Evolutionary conservation across 2,329 filamentous ascomycete species (phyloP), one percentile per base, ranked within the genome.

Genomic region (Clarireedia homoeocarpa): DNA sequence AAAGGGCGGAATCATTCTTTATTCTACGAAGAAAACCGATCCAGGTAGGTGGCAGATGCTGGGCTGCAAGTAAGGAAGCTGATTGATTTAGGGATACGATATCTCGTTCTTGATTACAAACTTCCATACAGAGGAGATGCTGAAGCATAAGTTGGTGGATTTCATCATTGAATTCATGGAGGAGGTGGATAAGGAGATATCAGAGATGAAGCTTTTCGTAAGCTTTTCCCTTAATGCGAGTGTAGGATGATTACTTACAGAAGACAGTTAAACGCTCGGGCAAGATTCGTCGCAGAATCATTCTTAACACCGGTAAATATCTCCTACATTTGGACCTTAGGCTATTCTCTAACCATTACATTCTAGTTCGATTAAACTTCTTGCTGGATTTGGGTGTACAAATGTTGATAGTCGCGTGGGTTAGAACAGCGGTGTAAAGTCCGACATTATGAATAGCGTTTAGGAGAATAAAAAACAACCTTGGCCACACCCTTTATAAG

Each of bases 151-250:
- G 78, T 80, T 99, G 65, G 95, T 99, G 36, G 94, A 99, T 72
- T 99, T 99, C 69, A 95, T 99, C 65, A 96, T 99, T 63, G 86
- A 97, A 69, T 99, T 99, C 69, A 97, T 99, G 92, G 92, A 99
- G 73, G 94, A 99, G 72, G 95, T 99, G 4, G 95, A 99, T 73
- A 99, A 99, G 79, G 94, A 99, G 74, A 99, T 99, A 59, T 97
- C 94, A 3, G 95, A 99, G 76, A 97, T 99, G 94, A 99, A 99
- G 81, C 86, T 99, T 67, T 99, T 99, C 74, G 92, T 96, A 81
- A 65, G 89, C 78, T 45, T 34, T 48, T n/a, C 45, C n/a, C n/a
- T 36, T 15, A 9, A 2, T 9, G 20, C 20, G 2, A 40, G 10
- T 24, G 38, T 14, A 23, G 17, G 12, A 6, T 9, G 5, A 23